A percentile compares a stretch with the other conserved stretches of the same genome.
phyloP scores from a whole-genome alignment of 1,139 yeast species.

The Ogataea hybrid region DNA sequence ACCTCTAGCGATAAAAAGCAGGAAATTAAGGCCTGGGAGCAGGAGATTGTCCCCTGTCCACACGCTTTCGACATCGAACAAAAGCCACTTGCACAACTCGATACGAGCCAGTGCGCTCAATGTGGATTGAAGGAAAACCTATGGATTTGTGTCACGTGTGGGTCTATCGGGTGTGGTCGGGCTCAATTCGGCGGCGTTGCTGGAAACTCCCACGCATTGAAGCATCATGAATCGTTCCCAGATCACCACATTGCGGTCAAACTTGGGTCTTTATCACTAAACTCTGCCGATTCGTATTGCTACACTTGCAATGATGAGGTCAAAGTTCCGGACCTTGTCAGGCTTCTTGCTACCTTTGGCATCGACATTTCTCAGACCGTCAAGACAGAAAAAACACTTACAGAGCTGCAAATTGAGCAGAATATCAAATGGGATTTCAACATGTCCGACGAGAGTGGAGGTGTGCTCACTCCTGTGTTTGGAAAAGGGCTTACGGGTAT shows the following conservation, averaged over 20 bases:
- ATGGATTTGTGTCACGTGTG: conserved; percentile 93
- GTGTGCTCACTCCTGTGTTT: conserved; percentile 58
- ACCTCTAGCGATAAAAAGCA: conserved; percentile 66
- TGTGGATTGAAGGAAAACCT: conserved; percentile 77
- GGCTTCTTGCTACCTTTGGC: conserved; percentile 57
- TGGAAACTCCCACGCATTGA: conserved; percentile 88
- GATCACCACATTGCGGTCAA: conserved; percentile 84
- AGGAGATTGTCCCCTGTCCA: conserved; percentile 74
- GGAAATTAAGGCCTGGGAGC: conserved; percentile 90
- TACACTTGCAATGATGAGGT: conserved; percentile 88
- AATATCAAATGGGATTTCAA: conserved; percentile 92
- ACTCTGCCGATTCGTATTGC: conserved; percentile 79
- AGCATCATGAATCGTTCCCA: conserved; percentile 52
- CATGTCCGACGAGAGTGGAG: conserved; percentile 72
- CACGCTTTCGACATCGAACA: conserved; percentile 63
- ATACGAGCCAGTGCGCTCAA: conserved; percentile 50
- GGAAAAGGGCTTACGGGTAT: conserved; percentile 78
- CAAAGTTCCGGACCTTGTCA: conserved; percentile 59
- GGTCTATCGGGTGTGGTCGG: conserved; percentile 88
- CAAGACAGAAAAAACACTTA: conserved; percentile 80
- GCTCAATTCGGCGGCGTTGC: conserved; percentile 89
- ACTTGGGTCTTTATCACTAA: conserved; percentile 80
- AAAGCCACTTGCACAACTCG: conserved; percentile 30
- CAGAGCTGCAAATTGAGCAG: conserved; percentile 89
- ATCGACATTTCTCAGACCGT: conserved; percentile 57